phyloP scores from a whole-genome alignment of 345 rosid genomes.

The Cochlearia excelsa region DNA sequence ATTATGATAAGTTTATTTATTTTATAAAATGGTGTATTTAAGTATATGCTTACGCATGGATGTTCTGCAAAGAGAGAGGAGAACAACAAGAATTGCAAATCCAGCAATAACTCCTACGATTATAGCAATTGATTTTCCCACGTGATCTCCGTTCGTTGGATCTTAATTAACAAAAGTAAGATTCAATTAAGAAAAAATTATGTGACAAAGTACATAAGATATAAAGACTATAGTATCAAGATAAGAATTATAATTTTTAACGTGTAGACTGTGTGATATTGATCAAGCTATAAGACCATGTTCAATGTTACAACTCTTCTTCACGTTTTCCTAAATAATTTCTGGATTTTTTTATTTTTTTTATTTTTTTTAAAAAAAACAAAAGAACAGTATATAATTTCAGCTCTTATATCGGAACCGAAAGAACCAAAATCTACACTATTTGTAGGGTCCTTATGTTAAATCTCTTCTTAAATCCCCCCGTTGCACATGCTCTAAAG shows the following conservation, averaged over 20 bases:
- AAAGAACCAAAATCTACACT: no score
- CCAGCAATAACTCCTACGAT: slow-evolving; percentile 76
- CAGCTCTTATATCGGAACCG: no score
- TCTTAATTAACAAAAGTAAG: slow-evolving; percentile 36
- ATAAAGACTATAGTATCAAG: slow-evolving; percentile 27
- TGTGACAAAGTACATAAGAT: slow-evolving; percentile 10
- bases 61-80: slow-evolving; percentile 71
- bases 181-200: slow-evolving; percentile 15
- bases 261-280: slow-evolving; percentile 22
- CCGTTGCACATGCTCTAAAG: neutral
- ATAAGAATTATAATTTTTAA: slow-evolving; percentile 20
- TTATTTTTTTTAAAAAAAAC: no score
- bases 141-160: slow-evolving; percentile 57
- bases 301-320: no score
- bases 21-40: no score
- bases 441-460: no score
- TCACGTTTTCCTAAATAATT: no score
- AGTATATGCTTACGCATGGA: slow-evolving; percentile 41
- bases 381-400: no score
- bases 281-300: slow-evolving; percentile 24
- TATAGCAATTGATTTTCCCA: slow-evolving; percentile 77
- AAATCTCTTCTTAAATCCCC: no score
- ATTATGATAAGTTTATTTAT: neutral
- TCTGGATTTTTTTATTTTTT: no score
- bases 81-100: slow-evolving; percentile 60